These are phyloP conservation scores for Mortierella sp. DNA, from an alignment of 371 early-diverging fungal species.

Conservation along the genomic window DNA sequence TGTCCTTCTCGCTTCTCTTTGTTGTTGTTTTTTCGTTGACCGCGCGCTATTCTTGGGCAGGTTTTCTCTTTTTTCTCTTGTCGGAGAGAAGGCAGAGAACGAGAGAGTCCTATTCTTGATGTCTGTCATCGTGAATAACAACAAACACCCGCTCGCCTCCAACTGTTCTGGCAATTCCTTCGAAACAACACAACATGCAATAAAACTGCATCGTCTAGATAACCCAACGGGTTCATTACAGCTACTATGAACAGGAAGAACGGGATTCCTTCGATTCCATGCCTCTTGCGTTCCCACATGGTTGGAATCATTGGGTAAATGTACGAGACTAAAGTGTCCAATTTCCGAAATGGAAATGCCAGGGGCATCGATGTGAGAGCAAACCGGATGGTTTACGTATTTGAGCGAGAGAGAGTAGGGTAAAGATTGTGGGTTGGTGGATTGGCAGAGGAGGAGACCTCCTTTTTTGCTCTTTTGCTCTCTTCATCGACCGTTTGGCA, in stretches of 20 bases:
- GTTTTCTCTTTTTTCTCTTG: background rate
- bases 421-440: no score
- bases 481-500: no score
- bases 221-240: constrained; percentile 1
- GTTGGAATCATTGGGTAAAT: background rate
- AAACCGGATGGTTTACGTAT: no score
- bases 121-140: background rate
- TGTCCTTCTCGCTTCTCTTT: background rate
- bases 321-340: no score
- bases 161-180: background rate
- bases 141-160: background rate
- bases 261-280: no score
- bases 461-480: no score
- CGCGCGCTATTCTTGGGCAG: background rate
- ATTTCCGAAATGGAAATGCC: no score
- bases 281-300: background rate
- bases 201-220: background rate
- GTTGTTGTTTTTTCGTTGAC: background rate
- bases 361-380: no score
- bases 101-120: background rate
- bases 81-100: background rate
- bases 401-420: no score
- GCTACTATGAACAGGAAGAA: no score
- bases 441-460: no score
- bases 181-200: background rate